phyloP scores from a whole-genome alignment of 2,329 filamentous ascomycete species.

The Ophiostoma tasmaniense region DNA sequence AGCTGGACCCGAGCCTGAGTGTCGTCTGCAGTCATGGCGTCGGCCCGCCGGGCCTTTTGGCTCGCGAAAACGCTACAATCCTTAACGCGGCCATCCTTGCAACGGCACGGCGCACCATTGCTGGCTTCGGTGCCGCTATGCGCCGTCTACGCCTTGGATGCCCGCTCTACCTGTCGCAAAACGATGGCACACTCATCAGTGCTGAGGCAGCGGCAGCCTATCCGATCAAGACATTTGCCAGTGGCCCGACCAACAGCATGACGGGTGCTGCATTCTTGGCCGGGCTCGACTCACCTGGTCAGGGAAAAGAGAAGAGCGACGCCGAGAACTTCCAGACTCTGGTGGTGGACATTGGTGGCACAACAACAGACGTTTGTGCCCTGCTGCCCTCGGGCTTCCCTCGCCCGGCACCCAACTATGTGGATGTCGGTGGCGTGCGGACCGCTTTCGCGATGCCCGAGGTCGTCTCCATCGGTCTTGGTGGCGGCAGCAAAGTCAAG shows the following conservation, averaged over 20 bases:
- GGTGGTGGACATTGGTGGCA: constrained; percentile 47
- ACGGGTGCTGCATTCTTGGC: constrained; percentile 40
- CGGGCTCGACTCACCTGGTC: not conserved
- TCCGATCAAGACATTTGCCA: constrained; percentile 39
- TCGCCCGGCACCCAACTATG: constrained; percentile 29
- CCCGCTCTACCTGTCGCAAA: constrained; percentile 40
- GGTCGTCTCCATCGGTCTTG: not conserved
- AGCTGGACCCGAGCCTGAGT: constrained; percentile 32
- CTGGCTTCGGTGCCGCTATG: constrained; percentile 38
- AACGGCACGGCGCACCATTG: constrained; percentile 39
- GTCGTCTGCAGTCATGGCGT: constrained; percentile 27
- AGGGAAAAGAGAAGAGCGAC: not conserved
- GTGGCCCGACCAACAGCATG: constrained; percentile 29
- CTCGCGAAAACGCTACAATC: constrained; percentile 45
- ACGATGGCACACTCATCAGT: constrained; percentile 40
- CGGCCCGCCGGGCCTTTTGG: constrained; percentile 34
- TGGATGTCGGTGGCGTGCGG: constrained; percentile 3
- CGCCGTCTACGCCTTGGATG: constrained; percentile 31
- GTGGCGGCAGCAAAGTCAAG: not conserved
- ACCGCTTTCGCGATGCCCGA: constrained; percentile 2
- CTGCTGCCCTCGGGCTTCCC: constrained; percentile 41
- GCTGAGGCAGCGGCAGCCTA: constrained; percentile 33
- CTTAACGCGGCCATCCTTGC: constrained; percentile 42
- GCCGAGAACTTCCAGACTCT: constrained; percentile 23
- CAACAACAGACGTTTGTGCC: constrained; percentile 43